Percentiles rank a stretch among this genome's conserved stretches.
Evolutionary conservation across 805 yeast genomes (phyloP).

Genomic region (Barnettozyma sp.): DNA sequence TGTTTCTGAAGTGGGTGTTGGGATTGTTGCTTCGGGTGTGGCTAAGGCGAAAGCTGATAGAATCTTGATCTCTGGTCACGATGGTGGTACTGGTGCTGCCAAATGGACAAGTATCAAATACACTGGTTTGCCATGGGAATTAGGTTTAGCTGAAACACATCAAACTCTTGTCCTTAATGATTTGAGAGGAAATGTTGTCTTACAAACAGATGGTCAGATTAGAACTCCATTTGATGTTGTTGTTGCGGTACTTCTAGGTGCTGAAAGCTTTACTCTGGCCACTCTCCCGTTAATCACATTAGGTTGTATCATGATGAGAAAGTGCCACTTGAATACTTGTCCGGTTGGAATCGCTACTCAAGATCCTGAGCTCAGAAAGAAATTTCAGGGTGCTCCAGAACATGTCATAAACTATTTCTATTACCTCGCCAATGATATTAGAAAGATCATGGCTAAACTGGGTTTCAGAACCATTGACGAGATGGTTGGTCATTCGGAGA

Average conservation of each 20-base stretch:
- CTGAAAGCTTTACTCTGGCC: constrained; percentile 98
- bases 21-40: constrained; percentile 98
- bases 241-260: constrained; percentile 91
- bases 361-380: constrained; percentile 87
- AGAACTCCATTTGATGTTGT: constrained; percentile 97
- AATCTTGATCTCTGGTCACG: constrained; percentile 92
- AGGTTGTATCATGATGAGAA: constrained; percentile 97
- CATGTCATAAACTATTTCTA: constrained; percentile 97
- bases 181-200: constrained; percentile 88
- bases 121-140: constrained; percentile 98
- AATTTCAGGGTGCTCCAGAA: constrained; percentile 95
- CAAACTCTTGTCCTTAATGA: constrained; percentile 95
- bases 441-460: constrained; percentile 87
- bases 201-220: constrained; percentile 98
- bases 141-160: constrained; percentile 96
- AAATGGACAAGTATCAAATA: constrained; percentile 94
- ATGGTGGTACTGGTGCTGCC: constrained; percentile 99
- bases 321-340: constrained; percentile 89
- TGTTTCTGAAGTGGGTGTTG: constrained; percentile 98
- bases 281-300: constrained; percentile 94
- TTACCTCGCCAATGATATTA: constrained; percentile 86
- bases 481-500: constrained; percentile 97
- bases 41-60: constrained; percentile 99
- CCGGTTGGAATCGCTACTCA: constrained; percentile 99
- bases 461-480: constrained; percentile 95